Evolutionary conservation across 2,329 filamentous ascomycete genomes (phyloP).

Genomic region (Aspergillus ustus): DNA sequence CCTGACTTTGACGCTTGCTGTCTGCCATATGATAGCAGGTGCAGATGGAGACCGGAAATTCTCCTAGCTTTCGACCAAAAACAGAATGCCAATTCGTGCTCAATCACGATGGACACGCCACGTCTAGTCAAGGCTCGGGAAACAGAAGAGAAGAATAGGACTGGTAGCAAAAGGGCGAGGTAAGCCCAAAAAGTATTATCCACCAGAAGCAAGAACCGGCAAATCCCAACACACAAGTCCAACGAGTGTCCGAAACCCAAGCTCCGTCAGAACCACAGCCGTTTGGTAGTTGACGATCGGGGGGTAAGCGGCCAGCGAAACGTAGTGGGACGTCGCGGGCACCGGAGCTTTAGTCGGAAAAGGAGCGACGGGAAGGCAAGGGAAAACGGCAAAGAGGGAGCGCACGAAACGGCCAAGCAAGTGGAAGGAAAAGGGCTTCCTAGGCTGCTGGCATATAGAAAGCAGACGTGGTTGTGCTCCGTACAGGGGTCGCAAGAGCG

Average conservation of each 20-base stretch:
- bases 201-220: not conserved
- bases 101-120: constrained; percentile 1
- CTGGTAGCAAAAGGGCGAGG: not conserved
- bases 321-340: constrained; percentile 27
- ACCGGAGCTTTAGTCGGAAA: constrained; percentile 22
- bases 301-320: constrained; percentile 15
- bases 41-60: not conserved
- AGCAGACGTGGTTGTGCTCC: constrained; percentile 17
- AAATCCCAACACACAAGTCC: not conserved
- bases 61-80: not conserved
- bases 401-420: constrained; percentile 11
- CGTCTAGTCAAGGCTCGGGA: not conserved
- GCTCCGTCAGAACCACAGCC: constrained; percentile 11
- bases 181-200: not conserved
- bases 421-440: constrained; percentile 16
- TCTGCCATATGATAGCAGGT: constrained; percentile 56
- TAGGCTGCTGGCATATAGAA: constrained; percentile 18
- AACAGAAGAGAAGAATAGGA: not conserved
- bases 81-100: not conserved
- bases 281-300: constrained; percentile 13
- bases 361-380: constrained; percentile 25
- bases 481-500: constrained; percentile 15
- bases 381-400: constrained; percentile 8
- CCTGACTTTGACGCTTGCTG: constrained; percentile 60
- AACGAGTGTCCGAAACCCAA: constrained; percentile 4